Conservation (phyloP, 495 filamentous ascomycete species). For the Elaphomyces granulatus region DNA sequence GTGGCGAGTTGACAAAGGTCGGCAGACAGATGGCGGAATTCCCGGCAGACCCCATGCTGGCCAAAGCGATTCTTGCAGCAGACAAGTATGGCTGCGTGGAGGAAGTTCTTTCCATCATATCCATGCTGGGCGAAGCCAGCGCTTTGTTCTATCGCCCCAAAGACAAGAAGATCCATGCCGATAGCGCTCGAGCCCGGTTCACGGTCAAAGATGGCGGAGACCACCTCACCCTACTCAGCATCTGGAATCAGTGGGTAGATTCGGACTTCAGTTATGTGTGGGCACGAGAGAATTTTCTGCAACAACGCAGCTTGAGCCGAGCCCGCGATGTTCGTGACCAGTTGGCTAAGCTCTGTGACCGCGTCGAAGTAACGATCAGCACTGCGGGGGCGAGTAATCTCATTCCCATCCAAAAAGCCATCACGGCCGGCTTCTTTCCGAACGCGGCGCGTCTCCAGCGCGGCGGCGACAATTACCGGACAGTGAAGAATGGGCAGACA, state of each 20-base stretch:
- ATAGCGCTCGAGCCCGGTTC: slow-evolving; percentile 82
- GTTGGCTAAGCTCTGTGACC: slow-evolving; percentile 84
- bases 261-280: slow-evolving; percentile 79
- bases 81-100: slow-evolving; percentile 82
- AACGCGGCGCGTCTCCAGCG: slow-evolving; percentile 80
- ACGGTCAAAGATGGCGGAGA: slow-evolving; percentile 89
- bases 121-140: slow-evolving; percentile 81
- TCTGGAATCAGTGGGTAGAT: slow-evolving; percentile 97
- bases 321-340: slow-evolving; percentile 92
- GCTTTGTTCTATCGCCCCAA: slow-evolving; percentile 92
- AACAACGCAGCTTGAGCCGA: slow-evolving; percentile 71
- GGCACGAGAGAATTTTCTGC: slow-evolving; percentile 87
- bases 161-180: slow-evolving; percentile 93
- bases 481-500: slow-evolving; percentile 79
- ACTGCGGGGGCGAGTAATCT: slow-evolving; percentile 55
- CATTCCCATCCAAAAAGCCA: slow-evolving; percentile 66
- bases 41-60: slow-evolving; percentile 86
- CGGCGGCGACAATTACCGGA: slow-evolving; percentile 83
- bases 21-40: slow-evolving; percentile 96
- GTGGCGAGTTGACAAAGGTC: slow-evolving; percentile 79
- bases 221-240: slow-evolving; percentile 79
- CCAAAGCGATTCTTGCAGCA: slow-evolving; percentile 81
- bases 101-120: slow-evolving; percentile 86
- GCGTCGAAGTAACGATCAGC: slow-evolving; percentile 69
- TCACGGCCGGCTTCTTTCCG: slow-evolving; percentile 88